These are phyloP conservation scores for Shiraia bambusicola DNA, from an alignment of 2,329 filamentous ascomycete genomes.

Conservation along the genomic window DNA sequence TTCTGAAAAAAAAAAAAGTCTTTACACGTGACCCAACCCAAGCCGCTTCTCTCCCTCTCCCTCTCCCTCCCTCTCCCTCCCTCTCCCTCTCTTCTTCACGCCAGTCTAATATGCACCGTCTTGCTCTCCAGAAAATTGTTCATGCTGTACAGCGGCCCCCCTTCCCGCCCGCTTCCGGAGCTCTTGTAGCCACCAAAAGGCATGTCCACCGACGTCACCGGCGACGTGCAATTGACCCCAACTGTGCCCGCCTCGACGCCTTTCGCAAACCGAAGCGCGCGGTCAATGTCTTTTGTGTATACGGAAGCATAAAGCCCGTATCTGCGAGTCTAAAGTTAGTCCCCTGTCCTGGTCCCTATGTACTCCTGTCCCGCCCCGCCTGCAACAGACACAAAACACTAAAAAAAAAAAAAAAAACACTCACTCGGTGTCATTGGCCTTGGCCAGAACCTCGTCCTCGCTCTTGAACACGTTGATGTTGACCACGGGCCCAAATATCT, in stretches of 20 bases:
- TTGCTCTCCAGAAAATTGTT: conserved; percentile 42
- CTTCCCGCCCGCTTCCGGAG: conserved; percentile 40
- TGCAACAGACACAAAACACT: not conserved
- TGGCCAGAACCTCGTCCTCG: conserved; percentile 73
- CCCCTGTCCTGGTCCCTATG: too few species aligned
- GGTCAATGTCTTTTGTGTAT: conserved; percentile 61
- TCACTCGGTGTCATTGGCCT: conserved; percentile 76
- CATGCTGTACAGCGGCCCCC: conserved; percentile 31
- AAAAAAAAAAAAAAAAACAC: conserved; percentile 2
- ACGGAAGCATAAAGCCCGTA: conserved; percentile 84
- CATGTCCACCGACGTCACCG: conserved; percentile 36
- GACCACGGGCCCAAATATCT: conserved; percentile 82
- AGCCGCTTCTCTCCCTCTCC: too few species aligned
- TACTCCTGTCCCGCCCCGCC: too few species aligned
- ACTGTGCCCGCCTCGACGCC: conserved; percentile 45
- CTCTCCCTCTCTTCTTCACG: conserved; percentile 1
- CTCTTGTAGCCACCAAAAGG: conserved; percentile 48
- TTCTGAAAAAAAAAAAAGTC: too few species aligned
- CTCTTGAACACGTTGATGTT: conserved; percentile 76
- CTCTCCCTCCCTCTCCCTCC: too few species aligned
- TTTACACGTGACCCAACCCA: too few species aligned
- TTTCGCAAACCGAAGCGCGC: conserved; percentile 44
- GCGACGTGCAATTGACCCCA: conserved; percentile 45
- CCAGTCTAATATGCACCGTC: conserved; percentile 35
- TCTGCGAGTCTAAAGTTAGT: conserved; percentile 1